phyloP scores from a whole-genome alignment of 2,329 filamentous ascomycete genomes.

The Microsporum canis region DNA sequence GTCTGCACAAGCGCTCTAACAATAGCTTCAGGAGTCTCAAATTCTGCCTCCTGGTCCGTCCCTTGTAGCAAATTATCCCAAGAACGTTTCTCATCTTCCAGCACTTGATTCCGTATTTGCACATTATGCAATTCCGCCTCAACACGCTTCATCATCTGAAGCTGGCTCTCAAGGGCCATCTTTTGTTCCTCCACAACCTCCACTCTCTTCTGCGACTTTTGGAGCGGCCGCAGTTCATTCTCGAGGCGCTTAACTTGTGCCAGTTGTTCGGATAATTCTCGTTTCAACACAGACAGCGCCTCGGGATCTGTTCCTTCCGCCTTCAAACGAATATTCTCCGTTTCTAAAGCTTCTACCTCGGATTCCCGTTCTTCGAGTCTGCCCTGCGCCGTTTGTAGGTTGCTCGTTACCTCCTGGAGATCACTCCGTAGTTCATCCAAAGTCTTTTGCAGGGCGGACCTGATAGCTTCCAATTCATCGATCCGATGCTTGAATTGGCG shows the following conservation, averaged over 20 bases:
- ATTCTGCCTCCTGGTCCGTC: conserved; percentile 52
- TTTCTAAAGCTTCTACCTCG: conserved; percentile 63
- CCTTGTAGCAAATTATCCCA: conserved; percentile 79
- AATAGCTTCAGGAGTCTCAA: conserved; percentile 78
- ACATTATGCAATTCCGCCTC: conserved; percentile 69
- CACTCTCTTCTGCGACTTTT: conserved; percentile 72
- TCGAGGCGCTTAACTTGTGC: conserved; percentile 82
- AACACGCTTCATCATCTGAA: conserved; percentile 62
- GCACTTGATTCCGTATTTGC: conserved; percentile 66
- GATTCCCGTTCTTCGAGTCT: conserved; percentile 58
- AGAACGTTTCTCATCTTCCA: conserved; percentile 76
- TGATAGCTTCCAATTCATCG: conserved; percentile 50
- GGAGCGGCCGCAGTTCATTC: conserved; percentile 68
- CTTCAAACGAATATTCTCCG: conserved; percentile 71
- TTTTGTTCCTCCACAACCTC: conserved; percentile 96
- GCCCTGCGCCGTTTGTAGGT: conserved; percentile 52
- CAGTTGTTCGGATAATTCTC: conserved; percentile 82
- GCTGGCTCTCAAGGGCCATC: conserved; percentile 61
- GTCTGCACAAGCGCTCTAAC: conserved; percentile 76
- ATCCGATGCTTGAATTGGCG: conserved; percentile 52
- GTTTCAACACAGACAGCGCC: conserved; percentile 71
- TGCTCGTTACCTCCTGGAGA: conserved; percentile 44
- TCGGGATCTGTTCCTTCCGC: conserved; percentile 79
- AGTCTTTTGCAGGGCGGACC: conserved; percentile 46
- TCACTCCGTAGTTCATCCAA: conserved; percentile 41